A percentile compares a stretch with the other conserved stretches of the same genome.
phyloP scores from a whole-genome alignment of 495 filamentous ascomycete species.

The Bacidia gigantensis region DNA sequence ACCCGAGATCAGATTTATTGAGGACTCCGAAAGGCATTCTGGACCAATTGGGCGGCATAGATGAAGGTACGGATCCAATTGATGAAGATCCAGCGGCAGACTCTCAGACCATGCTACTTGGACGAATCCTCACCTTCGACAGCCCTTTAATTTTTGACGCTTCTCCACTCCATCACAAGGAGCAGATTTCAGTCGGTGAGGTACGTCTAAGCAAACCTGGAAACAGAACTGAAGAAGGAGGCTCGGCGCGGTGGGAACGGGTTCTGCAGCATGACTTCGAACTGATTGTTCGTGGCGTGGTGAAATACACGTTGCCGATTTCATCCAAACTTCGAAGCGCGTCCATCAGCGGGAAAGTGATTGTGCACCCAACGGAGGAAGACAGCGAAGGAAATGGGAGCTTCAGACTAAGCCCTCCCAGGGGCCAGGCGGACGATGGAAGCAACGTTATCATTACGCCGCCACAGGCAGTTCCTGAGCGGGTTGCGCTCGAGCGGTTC shows the following conservation, averaged over 20 bases:
- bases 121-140: constrained; percentile 74
- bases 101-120: constrained; percentile 74
- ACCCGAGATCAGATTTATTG: neutral
- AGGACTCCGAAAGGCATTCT: neutral
- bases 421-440: neutral
- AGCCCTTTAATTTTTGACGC: constrained; percentile 77
- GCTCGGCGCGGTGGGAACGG: constrained; percentile 80
- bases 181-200: constrained; percentile 61
- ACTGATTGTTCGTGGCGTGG: constrained; percentile 72
- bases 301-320: constrained; percentile 81
- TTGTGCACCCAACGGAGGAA: constrained; percentile 34
- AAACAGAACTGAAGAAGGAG: constrained; percentile 75
- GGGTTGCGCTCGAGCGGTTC: neutral
- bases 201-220: constrained; percentile 70
- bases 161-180: constrained; percentile 58
- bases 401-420: neutral
- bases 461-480: neutral
- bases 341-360: constrained; percentile 37
- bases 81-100: constrained; percentile 45
- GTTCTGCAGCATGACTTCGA: constrained; percentile 86
- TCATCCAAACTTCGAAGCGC: constrained; percentile 49
- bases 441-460: constrained; percentile 7
- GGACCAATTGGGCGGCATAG: constrained; percentile 31
- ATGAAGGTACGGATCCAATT: constrained; percentile 61
- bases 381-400: constrained; percentile 5